Evolutionary conservation across 768 basidiomycete species (phyloP), one percentile per base, ranked within the genome.

Genomic region (Astraeus odoratus): DNA sequence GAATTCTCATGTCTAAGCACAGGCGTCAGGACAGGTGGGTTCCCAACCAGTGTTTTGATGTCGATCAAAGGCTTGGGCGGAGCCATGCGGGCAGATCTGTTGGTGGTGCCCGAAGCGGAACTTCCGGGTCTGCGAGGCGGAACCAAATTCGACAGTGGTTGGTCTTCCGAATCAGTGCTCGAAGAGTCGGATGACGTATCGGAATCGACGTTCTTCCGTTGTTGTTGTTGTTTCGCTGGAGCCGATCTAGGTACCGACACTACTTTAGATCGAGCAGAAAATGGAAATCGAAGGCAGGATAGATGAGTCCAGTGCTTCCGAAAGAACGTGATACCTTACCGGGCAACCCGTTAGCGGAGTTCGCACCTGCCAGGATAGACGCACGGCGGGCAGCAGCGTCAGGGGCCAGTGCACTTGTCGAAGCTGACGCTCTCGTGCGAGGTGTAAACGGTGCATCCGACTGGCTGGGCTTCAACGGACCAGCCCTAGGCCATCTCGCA

Each of bases 111-210:
- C 20, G 73, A 74, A 9, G 67, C 58, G 2, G 81, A 71, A 51
- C 81, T 84, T 15, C 81, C 83, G 13, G 86, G 84, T 27, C 86
- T 73, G 39, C 69, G 73, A 9, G 86, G 84, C 0, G 70, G 69
- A 6, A 84, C 65, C 27, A 86, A 68, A 1, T 67, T 70, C 1
- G 82, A 80, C 27, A 90, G 70, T 10, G 86, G 86, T 2, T 78
- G 74, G 51, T 81, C 70, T n/a, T 71, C 70, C 42, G 77, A 78
- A 20, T 73, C 75, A 26, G 69, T 69, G 46, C 71, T 58, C 9
- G 61, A 58, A 16, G 63, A 58, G 12, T 62, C 58, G 3, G 60
- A 55, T 1, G 56, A 61, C 15, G 55, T 53, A 45, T 66, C 57
- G 1, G 53, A 51, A 33, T 63, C 54, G 4, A 55, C 40, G 9